A percentile compares a stretch with the other conserved stretches of the same genome.
These are phyloP conservation scores for Botrytis galanthina DNA, from an alignment of 2,329 filamentous ascomycete genomes.

Conservation along the genomic window DNA sequence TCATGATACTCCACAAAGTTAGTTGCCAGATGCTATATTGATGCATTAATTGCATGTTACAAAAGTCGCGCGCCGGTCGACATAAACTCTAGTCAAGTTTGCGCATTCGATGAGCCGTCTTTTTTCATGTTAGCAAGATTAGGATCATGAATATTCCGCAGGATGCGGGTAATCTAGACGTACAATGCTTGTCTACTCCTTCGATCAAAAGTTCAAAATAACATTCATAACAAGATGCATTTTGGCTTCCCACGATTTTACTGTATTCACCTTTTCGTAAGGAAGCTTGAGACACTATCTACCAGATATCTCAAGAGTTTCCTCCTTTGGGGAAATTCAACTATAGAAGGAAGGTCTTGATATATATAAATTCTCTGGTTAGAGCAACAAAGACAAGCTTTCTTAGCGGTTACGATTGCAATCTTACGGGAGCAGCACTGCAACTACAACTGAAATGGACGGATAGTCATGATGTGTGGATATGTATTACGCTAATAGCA, in stretches of 20 bases:
- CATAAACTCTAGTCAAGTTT: not conserved
- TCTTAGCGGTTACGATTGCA: not conserved
- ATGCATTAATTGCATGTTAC: not conserved
- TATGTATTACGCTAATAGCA: not conserved
- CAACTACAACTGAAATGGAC: no score
- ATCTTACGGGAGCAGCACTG: not conserved
- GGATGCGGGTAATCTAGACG: not conserved
- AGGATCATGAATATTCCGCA: fast-evolving
- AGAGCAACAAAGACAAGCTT: not conserved
- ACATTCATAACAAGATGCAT: not conserved
- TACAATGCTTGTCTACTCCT: no score
- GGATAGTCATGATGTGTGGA: not conserved
- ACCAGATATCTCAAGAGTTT: not conserved
- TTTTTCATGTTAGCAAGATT: not conserved
- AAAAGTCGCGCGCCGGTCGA: not conserved
- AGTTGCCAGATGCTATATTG: not conserved
- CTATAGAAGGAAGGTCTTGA: not conserved
- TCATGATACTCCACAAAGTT: fast-evolving
- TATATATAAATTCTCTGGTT: fast-evolving
- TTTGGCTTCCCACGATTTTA: no score
- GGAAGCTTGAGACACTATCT: no score
- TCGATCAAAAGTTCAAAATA: not conserved
- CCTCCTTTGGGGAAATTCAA: fast-evolving
- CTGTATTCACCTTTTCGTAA: no score
- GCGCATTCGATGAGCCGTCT: not conserved